These are phyloP conservation scores for Kodamaea hsintzibuensis DNA, from an alignment of 805 yeast species.

Conservation along the genomic window DNA sequence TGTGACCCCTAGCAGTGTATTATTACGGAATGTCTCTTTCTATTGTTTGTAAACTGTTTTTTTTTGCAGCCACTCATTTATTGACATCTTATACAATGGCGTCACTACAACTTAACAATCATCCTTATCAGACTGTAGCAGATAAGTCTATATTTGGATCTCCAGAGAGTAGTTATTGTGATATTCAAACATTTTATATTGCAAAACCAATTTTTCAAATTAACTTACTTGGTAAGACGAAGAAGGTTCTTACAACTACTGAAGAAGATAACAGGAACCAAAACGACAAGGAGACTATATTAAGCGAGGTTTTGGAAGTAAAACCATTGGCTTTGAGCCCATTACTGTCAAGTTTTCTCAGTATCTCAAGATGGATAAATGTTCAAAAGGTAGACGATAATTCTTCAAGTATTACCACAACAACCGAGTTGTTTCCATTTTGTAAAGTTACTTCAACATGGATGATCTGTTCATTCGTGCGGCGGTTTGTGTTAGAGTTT, in stretches of 20 bases:
- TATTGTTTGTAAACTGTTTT: neutral
- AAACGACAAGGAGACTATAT: neutral
- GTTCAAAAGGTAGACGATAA: neutral
- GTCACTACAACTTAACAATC: neutral
- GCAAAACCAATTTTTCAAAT: neutral
- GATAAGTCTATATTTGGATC: neutral
- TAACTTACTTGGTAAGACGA: neutral
- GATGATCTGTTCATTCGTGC: conserved; percentile 3
- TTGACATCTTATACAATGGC: neutral
- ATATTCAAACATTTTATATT: neutral
- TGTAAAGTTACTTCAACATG: conserved; percentile 7
- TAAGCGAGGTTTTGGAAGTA: neutral
- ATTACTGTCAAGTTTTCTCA: neutral
- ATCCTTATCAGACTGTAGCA: neutral
- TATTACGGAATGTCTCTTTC: neutral
- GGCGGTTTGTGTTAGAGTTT: conserved; percentile 6
- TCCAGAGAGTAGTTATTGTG: neutral
- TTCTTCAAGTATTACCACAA: neutral
- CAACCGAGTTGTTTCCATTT: neutral
- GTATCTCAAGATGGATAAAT: neutral
- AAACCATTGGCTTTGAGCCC: neutral
- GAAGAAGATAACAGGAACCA: neutral
- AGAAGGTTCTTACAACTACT: neutral
- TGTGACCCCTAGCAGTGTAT: no score
- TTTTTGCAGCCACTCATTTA: neutral